Evolutionary conservation across 148 eudicot species (phyloP).

Genomic region (Polygonum aviculare): DNA sequence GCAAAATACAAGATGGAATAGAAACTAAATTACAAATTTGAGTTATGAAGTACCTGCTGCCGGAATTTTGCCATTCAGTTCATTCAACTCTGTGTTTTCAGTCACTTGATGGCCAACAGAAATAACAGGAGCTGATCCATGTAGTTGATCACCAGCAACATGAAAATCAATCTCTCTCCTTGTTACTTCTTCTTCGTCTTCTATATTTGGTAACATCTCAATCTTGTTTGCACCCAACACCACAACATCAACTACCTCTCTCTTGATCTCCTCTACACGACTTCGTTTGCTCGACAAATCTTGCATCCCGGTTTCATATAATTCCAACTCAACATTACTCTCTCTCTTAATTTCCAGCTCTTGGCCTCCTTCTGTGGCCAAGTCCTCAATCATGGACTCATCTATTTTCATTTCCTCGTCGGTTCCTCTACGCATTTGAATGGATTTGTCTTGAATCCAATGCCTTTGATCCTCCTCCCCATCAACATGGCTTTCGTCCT

Average conservation of each 20-base stretch:
- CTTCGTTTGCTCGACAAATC: neutral
- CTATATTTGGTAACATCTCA: neutral
- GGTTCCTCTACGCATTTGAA: constrained; percentile 9
- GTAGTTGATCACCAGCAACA: constrained; percentile 1
- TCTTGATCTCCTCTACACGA: neutral
- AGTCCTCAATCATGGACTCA: neutral
- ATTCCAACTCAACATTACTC: neutral
- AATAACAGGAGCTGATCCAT: neutral
- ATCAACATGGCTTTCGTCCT: constrained; percentile 14
- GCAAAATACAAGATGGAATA: neutral
- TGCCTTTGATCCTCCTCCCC: constrained; percentile 15
- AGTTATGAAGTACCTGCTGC: neutral
- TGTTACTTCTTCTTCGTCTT: constrained; percentile 5
- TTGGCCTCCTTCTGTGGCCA: neutral
- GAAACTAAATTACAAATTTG: neutral
- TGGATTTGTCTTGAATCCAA: constrained; percentile 10
- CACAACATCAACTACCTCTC: neutral
- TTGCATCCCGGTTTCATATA: neutral
- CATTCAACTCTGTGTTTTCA: neutral
- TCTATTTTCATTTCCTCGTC: constrained; percentile 23
- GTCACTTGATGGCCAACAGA: neutral
- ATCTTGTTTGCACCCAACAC: neutral
- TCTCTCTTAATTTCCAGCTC: neutral
- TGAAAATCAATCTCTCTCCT: neutral
- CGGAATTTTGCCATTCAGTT: neutral